Evolutionary conservation across 768 basidiomycete species (phyloP).

Genomic region (Suillus lakei): DNA sequence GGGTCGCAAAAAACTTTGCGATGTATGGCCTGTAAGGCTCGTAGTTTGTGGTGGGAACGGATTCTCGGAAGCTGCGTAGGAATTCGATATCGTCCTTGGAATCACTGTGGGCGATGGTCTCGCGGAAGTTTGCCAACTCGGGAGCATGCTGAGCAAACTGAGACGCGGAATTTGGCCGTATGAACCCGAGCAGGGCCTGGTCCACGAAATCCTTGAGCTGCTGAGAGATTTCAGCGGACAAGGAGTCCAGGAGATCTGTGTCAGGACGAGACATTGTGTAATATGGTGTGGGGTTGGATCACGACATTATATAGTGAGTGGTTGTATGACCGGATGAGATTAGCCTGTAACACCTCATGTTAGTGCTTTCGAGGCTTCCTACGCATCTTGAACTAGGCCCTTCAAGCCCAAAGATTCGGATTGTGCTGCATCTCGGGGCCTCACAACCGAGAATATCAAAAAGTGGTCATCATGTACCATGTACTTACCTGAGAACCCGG

Average conservation of each 20-base stretch:
- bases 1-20: no score
- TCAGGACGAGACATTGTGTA: not conserved
- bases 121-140: conserved; percentile 16
- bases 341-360: not conserved
- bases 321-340: not conserved
- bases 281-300: not conserved
- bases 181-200: conserved; percentile 4
- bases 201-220: conserved; percentile 6
- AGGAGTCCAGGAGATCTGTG: not conserved
- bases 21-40: no score
- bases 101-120: conserved; percentile 6
- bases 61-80: conserved; percentile 13
- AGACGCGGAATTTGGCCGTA: conserved; percentile 15
- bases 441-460: not conserved
- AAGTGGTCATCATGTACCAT: not conserved
- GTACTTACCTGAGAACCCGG: not conserved
- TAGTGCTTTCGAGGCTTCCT: no score
- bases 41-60: conserved; percentile 21
- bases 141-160: conserved; percentile 12
- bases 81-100: conserved; percentile 12
- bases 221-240: no score
- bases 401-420: not conserved
- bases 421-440: not conserved
- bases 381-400: no score
- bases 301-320: not conserved